Conservation (phyloP, 2,329 filamentous ascomycete genomes). For the Elsinoe ampelina region DNA sequence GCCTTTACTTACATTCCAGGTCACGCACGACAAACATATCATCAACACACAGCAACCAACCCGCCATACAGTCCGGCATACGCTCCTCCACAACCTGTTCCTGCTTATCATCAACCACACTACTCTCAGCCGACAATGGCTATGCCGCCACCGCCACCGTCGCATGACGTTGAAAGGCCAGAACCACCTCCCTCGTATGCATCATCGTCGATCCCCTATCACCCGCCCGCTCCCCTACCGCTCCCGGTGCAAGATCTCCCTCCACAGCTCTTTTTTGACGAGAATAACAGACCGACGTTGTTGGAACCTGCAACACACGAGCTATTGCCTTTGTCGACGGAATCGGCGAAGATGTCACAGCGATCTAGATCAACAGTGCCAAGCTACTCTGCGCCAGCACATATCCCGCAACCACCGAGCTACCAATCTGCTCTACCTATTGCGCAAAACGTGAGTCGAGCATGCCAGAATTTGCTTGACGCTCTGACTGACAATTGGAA, state of each 20-base stretch:
- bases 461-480: too few relatives aligned
- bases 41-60: neutral
- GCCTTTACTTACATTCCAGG: neutral
- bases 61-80: neutral
- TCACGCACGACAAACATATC: neutral
- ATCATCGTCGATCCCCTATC: neutral
- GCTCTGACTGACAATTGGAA: neutral
- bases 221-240: neutral
- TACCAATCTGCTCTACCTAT: neutral
- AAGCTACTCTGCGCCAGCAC: neutral
- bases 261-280: conserved; percentile 10
- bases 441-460: too few relatives aligned
- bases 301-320: conserved; percentile 11
- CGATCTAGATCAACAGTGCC: neutral
- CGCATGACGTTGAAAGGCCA: neutral
- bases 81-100: neutral
- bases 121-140: neutral
- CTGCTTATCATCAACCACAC: neutral
- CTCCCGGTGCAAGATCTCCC: conserved; percentile 10
- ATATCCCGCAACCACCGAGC: neutral
- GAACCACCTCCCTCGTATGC: neutral
- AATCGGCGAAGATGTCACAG: neutral
- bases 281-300: neutral
- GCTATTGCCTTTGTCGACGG: neutral
- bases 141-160: neutral